These are phyloP conservation scores for Drosera spatulata DNA, from an alignment of 179 eudicot species.

Conservation along the genomic window DNA sequence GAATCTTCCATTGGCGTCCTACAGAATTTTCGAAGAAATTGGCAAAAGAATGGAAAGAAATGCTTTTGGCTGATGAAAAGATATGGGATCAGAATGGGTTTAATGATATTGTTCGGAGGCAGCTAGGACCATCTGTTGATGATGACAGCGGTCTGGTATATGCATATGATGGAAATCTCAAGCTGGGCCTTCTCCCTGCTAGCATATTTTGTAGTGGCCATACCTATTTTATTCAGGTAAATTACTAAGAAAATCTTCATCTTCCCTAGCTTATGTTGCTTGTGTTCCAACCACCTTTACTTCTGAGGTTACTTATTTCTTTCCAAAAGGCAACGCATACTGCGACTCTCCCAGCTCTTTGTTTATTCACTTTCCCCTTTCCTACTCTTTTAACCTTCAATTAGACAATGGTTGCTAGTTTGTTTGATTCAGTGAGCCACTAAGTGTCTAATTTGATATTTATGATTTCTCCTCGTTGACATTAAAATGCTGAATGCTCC, in stretches of 20 bases:
- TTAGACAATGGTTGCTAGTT: too few species aligned
- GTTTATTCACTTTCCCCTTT: too few species aligned
- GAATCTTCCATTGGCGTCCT: constrained; percentile 95
- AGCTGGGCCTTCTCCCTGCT: constrained; percentile 90
- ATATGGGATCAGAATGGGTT: constrained; percentile 99
- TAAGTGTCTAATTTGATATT: too few species aligned
- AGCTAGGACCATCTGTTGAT: constrained; percentile 89
- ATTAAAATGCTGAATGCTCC: too few species aligned
- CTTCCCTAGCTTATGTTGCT: too few species aligned
- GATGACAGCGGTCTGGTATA: constrained; percentile 84
- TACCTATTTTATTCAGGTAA: constrained; percentile 94
- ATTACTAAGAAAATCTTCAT: constrained; percentile 1
- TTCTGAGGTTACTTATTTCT: too few species aligned
- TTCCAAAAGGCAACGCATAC: too few species aligned
- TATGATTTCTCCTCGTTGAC: too few species aligned
- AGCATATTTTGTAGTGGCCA: constrained; percentile 98
- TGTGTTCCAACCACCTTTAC: too few species aligned
- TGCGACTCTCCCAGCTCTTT: too few species aligned
- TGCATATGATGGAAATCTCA: constrained; percentile 90
- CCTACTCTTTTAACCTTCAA: too few species aligned
- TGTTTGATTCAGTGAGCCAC: too few species aligned
- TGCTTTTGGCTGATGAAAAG: constrained; percentile 82
- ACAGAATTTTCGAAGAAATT: constrained; percentile 68
- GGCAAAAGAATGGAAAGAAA: constrained; percentile 93
- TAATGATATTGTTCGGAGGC: constrained; percentile 65